Base-by-base conservation (phyloP, 2,329 filamentous ascomycete genomes). In the Phyllosticta ampelicida region DNA sequence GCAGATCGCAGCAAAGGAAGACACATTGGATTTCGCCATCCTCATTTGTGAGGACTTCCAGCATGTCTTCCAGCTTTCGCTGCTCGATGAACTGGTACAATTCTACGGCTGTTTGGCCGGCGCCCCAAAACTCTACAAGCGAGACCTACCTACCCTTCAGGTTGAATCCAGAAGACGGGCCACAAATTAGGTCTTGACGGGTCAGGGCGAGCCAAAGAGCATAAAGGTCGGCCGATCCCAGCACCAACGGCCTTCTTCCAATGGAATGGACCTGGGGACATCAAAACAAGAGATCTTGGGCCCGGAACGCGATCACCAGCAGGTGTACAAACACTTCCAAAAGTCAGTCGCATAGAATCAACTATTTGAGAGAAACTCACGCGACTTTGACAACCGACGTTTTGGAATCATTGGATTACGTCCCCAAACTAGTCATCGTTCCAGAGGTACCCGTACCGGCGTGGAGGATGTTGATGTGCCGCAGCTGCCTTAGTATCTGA, bases 1-100 rank as follows among this genome's bases (percentile, higher is more conserved):
- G 83, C 23, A 85, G 62, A 59, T 86, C 83, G 59, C 82, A 84
- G 68, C 82, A 85, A 2, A 84, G 66, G 65, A 85, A 85, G 0
- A 82, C 80, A 51, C 78, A 81, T 60, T 78, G 73, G 1, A 79
- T 71, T 54, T 74, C 69, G 1, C 78, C 78, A n/a, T 29, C 49
- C 29, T 77, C 72, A 0, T 74, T 76, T 0, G 74, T 71, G 1
- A 83, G 66, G 9, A 77, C 70, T 0, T 66, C 36, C 11, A 83
- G 67, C 0, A 70, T 76, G 0, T 75, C 77, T 0, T 71, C 72
- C 0, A 66, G 63, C 62, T 81, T 82, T 16, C 71, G 71, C 60
- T 76, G 78, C 55, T 76, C 72, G 1, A 84, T 64, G 62, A 78
- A 76, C 49, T 80, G 73, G 61, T 75, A 75, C 2, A 80, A 65